phyloP scores from a whole-genome alignment of 495 filamentous ascomycete genomes.

The Neohortaea acidophila region DNA sequence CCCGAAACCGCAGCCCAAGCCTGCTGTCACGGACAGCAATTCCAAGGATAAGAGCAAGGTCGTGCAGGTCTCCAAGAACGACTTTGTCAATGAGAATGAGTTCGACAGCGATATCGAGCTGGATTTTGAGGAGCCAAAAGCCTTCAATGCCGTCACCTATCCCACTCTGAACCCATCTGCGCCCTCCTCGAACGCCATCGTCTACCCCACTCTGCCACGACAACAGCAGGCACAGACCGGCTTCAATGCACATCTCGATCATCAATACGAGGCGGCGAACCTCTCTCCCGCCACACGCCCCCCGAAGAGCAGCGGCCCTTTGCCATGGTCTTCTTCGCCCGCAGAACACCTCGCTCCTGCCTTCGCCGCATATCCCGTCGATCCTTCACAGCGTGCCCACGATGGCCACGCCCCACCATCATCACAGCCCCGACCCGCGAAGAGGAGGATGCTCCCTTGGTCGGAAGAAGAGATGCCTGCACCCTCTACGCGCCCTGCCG shows the following conservation, averaged over 20 bases:
- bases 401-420: constrained; percentile 6
- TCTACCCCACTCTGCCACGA: constrained; percentile 8
- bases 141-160: constrained; percentile 30
- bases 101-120: constrained; percentile 55
- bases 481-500: background rate
- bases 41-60: background rate
- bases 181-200: background rate
- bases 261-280: constrained; percentile 13
- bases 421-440: constrained; percentile 22
- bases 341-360: constrained; percentile 33
- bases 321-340: constrained; percentile 53
- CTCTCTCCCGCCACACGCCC: constrained; percentile 15
- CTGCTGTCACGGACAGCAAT: constrained; percentile 1
- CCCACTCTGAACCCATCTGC: constrained; percentile 29
- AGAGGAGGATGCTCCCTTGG: constrained; percentile 45
- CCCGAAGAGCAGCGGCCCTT: constrained; percentile 37
- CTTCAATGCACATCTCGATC: constrained; percentile 5
- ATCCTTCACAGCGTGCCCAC: constrained; percentile 1
- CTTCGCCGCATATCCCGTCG: background rate
- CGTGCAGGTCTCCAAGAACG: constrained; percentile 7
- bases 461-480: constrained; percentile 18
- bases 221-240: constrained; percentile 9
- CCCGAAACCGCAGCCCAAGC: constrained; percentile 11
- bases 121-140: constrained; percentile 37
- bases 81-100: constrained; percentile 47